Evolutionary conservation across 2,329 filamentous ascomycete species (phyloP).

Genomic region (Talaromyces albobiverticillius): DNA sequence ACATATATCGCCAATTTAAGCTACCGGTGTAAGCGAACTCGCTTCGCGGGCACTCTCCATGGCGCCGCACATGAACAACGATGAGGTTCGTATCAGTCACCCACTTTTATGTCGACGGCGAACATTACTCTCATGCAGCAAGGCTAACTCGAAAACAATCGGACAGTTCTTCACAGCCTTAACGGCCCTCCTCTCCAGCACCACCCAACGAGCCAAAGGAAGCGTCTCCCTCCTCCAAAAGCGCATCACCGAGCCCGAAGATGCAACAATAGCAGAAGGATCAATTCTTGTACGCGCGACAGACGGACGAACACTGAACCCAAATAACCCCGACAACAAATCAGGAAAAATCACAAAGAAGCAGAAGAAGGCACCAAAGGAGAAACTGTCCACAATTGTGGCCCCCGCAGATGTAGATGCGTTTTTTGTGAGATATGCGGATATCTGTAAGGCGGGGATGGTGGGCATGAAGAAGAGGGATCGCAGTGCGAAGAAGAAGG

Average conservation of each 20-base stretch:
- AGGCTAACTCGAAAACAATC: slow-evolving; percentile 19
- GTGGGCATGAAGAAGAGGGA: slow-evolving; percentile 86
- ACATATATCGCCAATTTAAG: too few relatives aligned
- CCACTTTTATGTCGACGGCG: slow-evolving; percentile 13
- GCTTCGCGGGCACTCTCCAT: slow-evolving; percentile 19
- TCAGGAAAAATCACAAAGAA: slow-evolving; percentile 35
- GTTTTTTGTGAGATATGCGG: slow-evolving; percentile 84
- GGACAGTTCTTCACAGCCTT: slow-evolving; percentile 45
- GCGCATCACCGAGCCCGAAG: slow-evolving; percentile 56
- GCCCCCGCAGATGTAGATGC: slow-evolving; percentile 69
- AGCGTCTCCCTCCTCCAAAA: slow-evolving; percentile 47
- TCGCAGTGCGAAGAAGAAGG: slow-evolving; percentile 70
- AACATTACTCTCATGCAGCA: too few relatives aligned
- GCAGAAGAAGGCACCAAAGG: slow-evolving; percentile 51
- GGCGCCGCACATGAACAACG: slow-evolving; percentile 37
- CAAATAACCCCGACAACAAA: slow-evolving; percentile 27
- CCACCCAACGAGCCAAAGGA: slow-evolving; percentile 39
- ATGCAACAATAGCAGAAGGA: slow-evolving; percentile 49
- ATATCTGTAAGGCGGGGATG: slow-evolving; percentile 89
- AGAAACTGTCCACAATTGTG: slow-evolving; percentile 82
- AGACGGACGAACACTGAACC: slow-evolving; percentile 64
- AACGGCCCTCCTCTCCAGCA: slow-evolving; percentile 36
- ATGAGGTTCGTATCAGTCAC: slow-evolving; percentile 33
- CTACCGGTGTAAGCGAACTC: background rate
- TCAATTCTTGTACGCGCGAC: slow-evolving; percentile 80